Evolutionary conservation across 257 asterid species (phyloP).

Genomic region (Solanum corneliomulleri): DNA sequence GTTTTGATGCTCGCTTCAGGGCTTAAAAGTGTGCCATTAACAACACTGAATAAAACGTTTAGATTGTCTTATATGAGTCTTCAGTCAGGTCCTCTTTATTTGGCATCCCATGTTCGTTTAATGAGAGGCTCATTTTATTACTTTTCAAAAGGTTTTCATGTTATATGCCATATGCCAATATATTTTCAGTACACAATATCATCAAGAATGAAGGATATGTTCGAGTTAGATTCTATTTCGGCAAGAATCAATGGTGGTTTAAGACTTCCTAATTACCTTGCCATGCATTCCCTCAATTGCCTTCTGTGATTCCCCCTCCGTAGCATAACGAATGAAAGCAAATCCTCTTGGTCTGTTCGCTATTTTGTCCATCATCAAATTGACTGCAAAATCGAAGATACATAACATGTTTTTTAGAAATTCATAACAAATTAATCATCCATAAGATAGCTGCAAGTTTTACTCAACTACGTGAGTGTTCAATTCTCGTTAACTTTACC

Average conservation of each 20-base stretch:
- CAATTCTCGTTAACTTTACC: neutral
- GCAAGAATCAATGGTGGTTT: neutral
- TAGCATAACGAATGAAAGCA: constrained; percentile 60
- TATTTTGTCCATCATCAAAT: constrained; percentile 74
- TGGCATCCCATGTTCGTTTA: neutral
- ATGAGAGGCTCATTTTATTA: neutral
- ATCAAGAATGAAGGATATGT: neutral
- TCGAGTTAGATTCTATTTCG: neutral
- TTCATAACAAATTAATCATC: neutral
- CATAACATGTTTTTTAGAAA: neutral
- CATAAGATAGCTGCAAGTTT: neutral
- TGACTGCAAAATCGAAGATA: constrained; percentile 24
- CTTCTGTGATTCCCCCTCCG: constrained; percentile 61
- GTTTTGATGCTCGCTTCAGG: neutral
- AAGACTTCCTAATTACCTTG: constrained; percentile 29
- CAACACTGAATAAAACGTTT: neutral
- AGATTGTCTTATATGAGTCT: neutral
- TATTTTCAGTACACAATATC: neutral
- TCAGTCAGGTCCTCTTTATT: neutral
- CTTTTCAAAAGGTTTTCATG: neutral
- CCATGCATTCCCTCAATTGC: constrained; percentile 97
- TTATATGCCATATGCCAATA: neutral
- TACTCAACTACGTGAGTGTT: neutral
- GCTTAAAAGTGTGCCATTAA: neutral
- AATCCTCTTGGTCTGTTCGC: constrained; percentile 86